phyloP scores from a whole-genome alignment of 768 basidiomycete genomes.

The Phylloporus sp. region DNA sequence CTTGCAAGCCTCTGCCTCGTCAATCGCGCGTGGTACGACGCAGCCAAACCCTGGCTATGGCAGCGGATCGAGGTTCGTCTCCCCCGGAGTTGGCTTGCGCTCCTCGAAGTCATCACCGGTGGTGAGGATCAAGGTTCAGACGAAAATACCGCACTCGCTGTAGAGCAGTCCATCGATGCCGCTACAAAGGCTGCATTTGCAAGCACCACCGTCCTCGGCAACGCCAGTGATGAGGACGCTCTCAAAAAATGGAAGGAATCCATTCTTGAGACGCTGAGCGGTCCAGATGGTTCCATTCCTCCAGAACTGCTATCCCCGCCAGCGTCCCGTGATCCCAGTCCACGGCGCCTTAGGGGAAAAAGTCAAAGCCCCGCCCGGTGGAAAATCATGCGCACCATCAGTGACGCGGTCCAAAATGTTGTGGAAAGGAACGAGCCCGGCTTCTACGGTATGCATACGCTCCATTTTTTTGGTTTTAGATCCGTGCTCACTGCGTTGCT shows the following conservation, averaged over 20 bases:
- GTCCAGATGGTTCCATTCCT: constrained; percentile 68
- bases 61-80: constrained; percentile 77
- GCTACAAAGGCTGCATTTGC: constrained; percentile 62
- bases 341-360: constrained; percentile 67
- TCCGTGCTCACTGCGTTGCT: constrained; percentile 1
- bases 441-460: constrained; percentile 57
- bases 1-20: constrained; percentile 73
- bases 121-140: constrained; percentile 49
- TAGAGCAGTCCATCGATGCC: constrained; percentile 64
- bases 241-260: constrained; percentile 55
- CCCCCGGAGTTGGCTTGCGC: constrained; percentile 78
- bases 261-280: constrained; percentile 53
- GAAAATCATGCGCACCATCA: constrained; percentile 77
- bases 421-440: constrained; percentile 61
- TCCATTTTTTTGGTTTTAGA: background rate
- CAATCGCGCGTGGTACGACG: constrained; percentile 72
- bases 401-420: constrained; percentile 70
- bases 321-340: constrained; percentile 81
- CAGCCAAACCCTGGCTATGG: constrained; percentile 90
- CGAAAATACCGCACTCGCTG: constrained; percentile 58
- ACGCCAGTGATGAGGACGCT: constrained; percentile 37
- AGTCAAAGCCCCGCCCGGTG: constrained; percentile 82
- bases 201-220: constrained; percentile 35
- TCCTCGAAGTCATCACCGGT: constrained; percentile 76
- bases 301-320: constrained; percentile 74